A percentile compares a stretch with the other conserved stretches of the same genome.
These are phyloP conservation scores for Cyclotella kingstonii DNA, from an alignment of 108 stramenopile species.

Conservation along the genomic window DNA sequence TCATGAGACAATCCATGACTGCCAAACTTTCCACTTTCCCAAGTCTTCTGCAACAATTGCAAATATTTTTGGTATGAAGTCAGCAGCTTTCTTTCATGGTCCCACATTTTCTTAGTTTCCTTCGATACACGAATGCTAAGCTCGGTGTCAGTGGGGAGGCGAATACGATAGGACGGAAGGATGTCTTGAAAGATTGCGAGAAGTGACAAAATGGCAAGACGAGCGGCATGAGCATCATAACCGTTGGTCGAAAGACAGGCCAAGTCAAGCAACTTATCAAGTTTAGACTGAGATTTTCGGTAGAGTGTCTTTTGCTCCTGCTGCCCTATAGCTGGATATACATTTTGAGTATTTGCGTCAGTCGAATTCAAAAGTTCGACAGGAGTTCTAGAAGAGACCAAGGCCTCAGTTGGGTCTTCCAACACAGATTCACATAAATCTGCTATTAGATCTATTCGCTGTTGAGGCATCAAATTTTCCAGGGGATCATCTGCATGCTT, in stretches of 20 bases:
- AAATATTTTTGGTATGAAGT: slow-evolving; percentile 79
- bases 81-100: slow-evolving; percentile 76
- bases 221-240: slow-evolving; percentile 62
- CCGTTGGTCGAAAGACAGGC: slow-evolving; percentile 58
- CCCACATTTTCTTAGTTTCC: slow-evolving; percentile 78
- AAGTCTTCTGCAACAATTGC: slow-evolving; percentile 65
- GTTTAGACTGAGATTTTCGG: slow-evolving; percentile 53
- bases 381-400: slow-evolving; percentile 42
- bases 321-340: too few relatives aligned
- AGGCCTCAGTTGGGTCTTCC: slow-evolving; percentile 67
- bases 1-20: background rate
- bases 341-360: too few relatives aligned
- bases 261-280: slow-evolving; percentile 51
- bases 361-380: too few relatives aligned
- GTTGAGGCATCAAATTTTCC: slow-evolving; percentile 31
- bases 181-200: slow-evolving; percentile 92
- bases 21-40: slow-evolving; percentile 52
- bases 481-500: slow-evolving; percentile 15
- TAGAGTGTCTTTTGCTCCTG: slow-evolving; percentile 18
- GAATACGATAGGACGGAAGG: slow-evolving; percentile 88
- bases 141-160: slow-evolving; percentile 82
- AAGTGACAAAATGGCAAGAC: slow-evolving; percentile 76
- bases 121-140: slow-evolving; percentile 76
- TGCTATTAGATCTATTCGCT: slow-evolving; percentile 67
- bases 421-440: slow-evolving; percentile 73